Evolutionary conservation across 768 basidiomycete genomes (phyloP).

Genomic region (Agaricus sinodeliciosus): DNA sequence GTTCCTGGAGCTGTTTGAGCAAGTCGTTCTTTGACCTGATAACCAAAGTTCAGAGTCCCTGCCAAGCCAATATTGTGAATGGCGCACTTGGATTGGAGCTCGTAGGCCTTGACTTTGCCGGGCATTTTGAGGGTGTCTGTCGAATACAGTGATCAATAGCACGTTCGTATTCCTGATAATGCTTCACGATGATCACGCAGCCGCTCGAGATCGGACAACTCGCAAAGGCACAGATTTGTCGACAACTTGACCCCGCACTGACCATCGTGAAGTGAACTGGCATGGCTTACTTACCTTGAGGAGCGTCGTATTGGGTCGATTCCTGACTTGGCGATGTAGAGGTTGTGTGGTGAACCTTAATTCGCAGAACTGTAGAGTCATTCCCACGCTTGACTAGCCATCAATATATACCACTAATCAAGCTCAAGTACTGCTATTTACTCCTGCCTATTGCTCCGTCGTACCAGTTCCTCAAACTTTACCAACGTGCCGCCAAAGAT

Average conservation of each 20-base stretch:
- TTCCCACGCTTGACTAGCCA: slow-evolving; percentile 24
- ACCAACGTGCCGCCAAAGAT: slow-evolving; percentile 68
- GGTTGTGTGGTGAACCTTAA: slow-evolving; percentile 38
- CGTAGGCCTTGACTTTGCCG: slow-evolving; percentile 93
- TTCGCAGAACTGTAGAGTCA: slow-evolving; percentile 35
- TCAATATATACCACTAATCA: slow-evolving; percentile 18
- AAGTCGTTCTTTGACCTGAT: slow-evolving; percentile 94
- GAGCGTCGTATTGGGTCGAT: slow-evolving; percentile 34
- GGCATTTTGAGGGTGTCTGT: slow-evolving; percentile 56
- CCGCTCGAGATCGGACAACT: background rate
- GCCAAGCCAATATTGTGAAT: background rate
- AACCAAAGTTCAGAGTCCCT: slow-evolving; percentile 12
- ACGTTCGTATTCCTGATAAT: slow-evolving; percentile 4
- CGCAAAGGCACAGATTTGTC: background rate
- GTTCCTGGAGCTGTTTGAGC: slow-evolving; percentile 85
- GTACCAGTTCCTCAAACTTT: slow-evolving; percentile 49
- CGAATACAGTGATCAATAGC: slow-evolving; percentile 11
- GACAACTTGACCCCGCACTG: background rate
- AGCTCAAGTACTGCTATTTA: slow-evolving; percentile 18
- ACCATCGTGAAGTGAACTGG: slow-evolving; percentile 10
- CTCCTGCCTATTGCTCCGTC: slow-evolving; percentile 14
- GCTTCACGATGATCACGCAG: slow-evolving; percentile 1
- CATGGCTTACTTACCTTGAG: slow-evolving; percentile 34
- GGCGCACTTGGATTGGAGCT: slow-evolving; percentile 89
- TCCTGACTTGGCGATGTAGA: slow-evolving; percentile 19